These are phyloP conservation scores for Eucalyptus tenuipes DNA, from an alignment of 345 rosid genomes.

Conservation along the genomic window DNA sequence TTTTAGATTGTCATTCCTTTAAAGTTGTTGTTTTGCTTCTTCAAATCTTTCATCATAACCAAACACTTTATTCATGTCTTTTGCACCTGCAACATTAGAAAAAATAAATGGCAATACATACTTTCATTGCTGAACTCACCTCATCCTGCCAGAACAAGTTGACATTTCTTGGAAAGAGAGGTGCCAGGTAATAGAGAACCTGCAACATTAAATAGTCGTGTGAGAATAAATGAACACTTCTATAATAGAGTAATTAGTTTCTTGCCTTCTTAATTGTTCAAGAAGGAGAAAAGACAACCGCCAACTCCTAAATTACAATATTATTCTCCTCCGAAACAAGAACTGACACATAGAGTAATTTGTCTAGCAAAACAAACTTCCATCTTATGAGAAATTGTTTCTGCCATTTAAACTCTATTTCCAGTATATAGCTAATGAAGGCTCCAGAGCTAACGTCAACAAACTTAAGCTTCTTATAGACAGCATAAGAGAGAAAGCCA, in stretches of 20 bases:
- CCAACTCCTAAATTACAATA: not conserved
- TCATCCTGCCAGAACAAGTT: slow-evolving; percentile 97
- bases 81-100: not conserved
- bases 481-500: not conserved
- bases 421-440: not conserved
- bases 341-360: not conserved
- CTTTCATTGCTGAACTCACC: slow-evolving; percentile 24
- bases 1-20: not conserved
- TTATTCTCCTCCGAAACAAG: not conserved
- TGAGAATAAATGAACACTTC: not conserved
- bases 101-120: not conserved
- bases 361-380: not conserved
- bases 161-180: slow-evolving; percentile 83
- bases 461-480: not conserved
- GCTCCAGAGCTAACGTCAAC: not conserved
- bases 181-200: slow-evolving; percentile 88
- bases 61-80: not conserved
- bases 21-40: not conserved
- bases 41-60: not conserved
- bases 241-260: not conserved
- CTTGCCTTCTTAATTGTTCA: not conserved
- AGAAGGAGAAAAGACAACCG: not conserved
- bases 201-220: slow-evolving; percentile 10
- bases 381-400: not conserved
- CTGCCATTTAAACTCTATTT: not conserved